Base-by-base conservation (phyloP, 352 stramenopile species). In the Pythium aphanidermatum region DNA sequence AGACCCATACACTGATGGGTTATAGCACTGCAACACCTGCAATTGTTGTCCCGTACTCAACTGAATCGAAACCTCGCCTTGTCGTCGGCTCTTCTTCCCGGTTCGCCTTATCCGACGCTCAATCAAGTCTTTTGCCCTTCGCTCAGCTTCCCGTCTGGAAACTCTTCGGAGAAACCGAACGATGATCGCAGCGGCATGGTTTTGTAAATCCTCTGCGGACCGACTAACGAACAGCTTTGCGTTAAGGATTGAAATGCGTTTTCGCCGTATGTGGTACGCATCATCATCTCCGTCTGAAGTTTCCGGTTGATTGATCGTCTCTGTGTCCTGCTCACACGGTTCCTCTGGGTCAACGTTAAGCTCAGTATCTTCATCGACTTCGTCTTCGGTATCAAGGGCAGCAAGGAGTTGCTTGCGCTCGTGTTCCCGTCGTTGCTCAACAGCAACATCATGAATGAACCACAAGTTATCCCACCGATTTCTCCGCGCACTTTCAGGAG, bases 11-110 rank as follows among this genome's bases (percentile, higher is more conserved):
- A 84, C 43, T 13, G 65, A 49, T n/a, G 74, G 74, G 26, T 86
- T 86, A 42, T 80, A 83, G 37, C 72, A 74, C 41, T 81, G 71
- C 36, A 86, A 51, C 2, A 86, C 53, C 1, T 55, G 65, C 8
- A 81, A 55, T 32, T 84, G 74, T 36, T 86, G 42, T 19, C 46
- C 51, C 9, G 53, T 63, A 12, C 55, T 81, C 41, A 83, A 35
- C 16, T 62, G 42, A 37, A 5, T 51, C 24, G 7, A 46, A 44
- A n/a, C 60, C 28, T 56, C 50, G 26, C 44, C 53, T 17, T 47
- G 17, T 26, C 50, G 28, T 37, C 51, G 28, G 52, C 56, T 29
- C 43, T 62, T 41, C 13, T 58, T 58, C 2, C 35, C 35, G 6
- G 33, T 48, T 31, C 48, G 53, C 34, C 61, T 43, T 36, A 60